phyloP scores from a whole-genome alignment of 2,329 filamentous ascomycete genomes.

The Colletotrichum incanum region DNA sequence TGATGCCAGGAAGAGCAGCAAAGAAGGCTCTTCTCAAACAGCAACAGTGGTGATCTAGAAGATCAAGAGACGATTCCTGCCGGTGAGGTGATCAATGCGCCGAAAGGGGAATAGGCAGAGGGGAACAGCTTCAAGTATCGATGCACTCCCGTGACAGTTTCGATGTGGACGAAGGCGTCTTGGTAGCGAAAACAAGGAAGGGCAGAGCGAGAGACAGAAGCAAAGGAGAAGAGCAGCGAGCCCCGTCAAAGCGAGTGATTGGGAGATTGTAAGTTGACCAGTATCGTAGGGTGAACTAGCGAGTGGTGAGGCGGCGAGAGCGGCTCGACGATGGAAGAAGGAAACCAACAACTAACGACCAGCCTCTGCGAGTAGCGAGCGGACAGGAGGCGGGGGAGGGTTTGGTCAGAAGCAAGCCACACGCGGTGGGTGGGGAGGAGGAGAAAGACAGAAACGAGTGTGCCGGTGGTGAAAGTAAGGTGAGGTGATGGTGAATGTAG shows the following conservation, averaged over 20 bases:
- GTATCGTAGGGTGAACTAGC: slow-evolving; percentile 16
- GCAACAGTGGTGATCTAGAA: neutral
- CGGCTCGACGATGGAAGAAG: neutral
- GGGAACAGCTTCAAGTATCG: slow-evolving; percentile 4
- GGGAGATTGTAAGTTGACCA: slow-evolving; percentile 8
- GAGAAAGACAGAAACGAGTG: slow-evolving; percentile 15
- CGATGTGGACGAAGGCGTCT: neutral
- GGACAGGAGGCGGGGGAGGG: slow-evolving; percentile 1
- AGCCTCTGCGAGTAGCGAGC: slow-evolving; percentile 15
- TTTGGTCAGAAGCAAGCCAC: slow-evolving; percentile 24
- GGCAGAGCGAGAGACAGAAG: slow-evolving; percentile 5
- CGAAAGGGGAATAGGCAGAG: slow-evolving; percentile 1
- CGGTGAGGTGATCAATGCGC: neutral
- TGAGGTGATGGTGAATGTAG: slow-evolving; percentile 7
- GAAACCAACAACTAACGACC: slow-evolving; percentile 3
- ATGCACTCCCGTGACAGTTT: slow-evolving; percentile 5
- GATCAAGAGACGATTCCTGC: neutral
- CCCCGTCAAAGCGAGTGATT: slow-evolving; percentile 28
- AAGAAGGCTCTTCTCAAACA: neutral
- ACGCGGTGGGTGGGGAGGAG: neutral
- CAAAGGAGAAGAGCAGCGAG: slow-evolving; percentile 16
- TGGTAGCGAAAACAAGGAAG: neutral
- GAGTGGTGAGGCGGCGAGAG: slow-evolving; percentile 19
- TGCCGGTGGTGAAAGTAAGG: slow-evolving; percentile 14
- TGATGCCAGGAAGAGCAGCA: slow-evolving; percentile 1